Evolutionary conservation across 2,329 filamentous ascomycete species (phyloP), one percentile per base, ranked within the genome.

Genomic region (Biscogniauxia mediterranea): DNA sequence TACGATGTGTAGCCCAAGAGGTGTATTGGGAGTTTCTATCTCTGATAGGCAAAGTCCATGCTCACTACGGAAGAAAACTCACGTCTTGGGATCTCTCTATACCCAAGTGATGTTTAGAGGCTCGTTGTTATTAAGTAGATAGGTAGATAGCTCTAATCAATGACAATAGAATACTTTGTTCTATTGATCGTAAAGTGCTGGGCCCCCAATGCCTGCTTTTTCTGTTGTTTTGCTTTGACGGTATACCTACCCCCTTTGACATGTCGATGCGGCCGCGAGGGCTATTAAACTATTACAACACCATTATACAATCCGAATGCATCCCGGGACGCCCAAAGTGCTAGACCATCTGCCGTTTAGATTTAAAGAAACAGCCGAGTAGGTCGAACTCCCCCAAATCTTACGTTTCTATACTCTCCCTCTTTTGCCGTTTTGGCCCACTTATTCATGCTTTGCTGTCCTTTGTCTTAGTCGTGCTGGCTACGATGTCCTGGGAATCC

Each of bases 401-500:
- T 46, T 11, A n/a, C 38, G 17, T 17, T 17, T 46, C 15, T 46
- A 46, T 46, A n/a, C 38, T 17, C 38, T 9, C 38, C 5, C 17
- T n/a, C 15, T 11, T n/a, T 17, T 46, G 28, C 28, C 7, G 28
- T 6, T 13, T 32, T 13, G 7, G 28, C 7, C 28, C n/a, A 2
- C 9, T 8, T 32, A 42, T 49, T 76, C 73, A 90, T 68, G 87
- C 86, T 77, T 96, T 96, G 61, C 92, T 77, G 69, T 91, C 83
- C 69, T 87, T 84, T 1, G 61, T 25, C 46, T 63, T 69, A 5
- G 25, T 54, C 64, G 72, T 78, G 57, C 84, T 84, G 51, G 90
- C 85, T 69, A 96, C 83, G 69, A 97, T 93, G 70, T 96, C 89
- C 71, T 90, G 86, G 4, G 92, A 87, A 75, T 97, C 93, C 76